Evolutionary conservation across 2,329 filamentous ascomycete genomes (phyloP), one percentile per base, ranked within the genome.

Genomic region (Exophiala viscosa): DNA sequence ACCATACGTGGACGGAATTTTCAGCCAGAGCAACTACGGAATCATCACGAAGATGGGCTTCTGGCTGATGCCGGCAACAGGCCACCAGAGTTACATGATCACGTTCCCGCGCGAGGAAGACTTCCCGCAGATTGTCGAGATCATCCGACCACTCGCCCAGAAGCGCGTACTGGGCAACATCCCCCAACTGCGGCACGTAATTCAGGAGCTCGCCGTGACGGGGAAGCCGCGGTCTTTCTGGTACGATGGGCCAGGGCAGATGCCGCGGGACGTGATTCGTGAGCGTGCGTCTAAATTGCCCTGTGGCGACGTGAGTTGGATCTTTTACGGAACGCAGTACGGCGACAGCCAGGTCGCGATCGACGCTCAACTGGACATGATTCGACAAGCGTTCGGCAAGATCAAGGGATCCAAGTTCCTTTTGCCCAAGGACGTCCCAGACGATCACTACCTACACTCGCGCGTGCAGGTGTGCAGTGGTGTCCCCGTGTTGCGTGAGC

Each of bases 11-110:
- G 68, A 72, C 54, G 69, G 69, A 10, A 61, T 64, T n/a, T 64
- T 64, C 51, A 60, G 53, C 17, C 62, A 64, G 23, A 58, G 54
- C 36, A 62, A 64, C 46, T 51, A 71, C 71, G 67, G 71, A 15
- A 62, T 64, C 48, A 48, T 64, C 33, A 62, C 61, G 23, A 61
- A 64, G 36, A 52, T 64, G 50, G 61, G 61, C 4, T 62, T 64
- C 43, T 55, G 55, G 41, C 38, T 63, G 17, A 62, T 61, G 59
- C 61, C 70, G 5, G 66, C 63, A 11, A 64, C 67, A 2, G 62
- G 64, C 1, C 66, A 72, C 57, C 68, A 72, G 52, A 66, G 69
- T 1, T 74, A 70, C 64, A 66, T 67, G 63, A 63, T 73, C 50
- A 73, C 70, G 0, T 71, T 73, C 47, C 67, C 68, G 23, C 64